These are phyloP conservation scores for Globisporangium iwayamae DNA, from an alignment of 352 stramenopile species.

Conservation along the genomic window DNA sequence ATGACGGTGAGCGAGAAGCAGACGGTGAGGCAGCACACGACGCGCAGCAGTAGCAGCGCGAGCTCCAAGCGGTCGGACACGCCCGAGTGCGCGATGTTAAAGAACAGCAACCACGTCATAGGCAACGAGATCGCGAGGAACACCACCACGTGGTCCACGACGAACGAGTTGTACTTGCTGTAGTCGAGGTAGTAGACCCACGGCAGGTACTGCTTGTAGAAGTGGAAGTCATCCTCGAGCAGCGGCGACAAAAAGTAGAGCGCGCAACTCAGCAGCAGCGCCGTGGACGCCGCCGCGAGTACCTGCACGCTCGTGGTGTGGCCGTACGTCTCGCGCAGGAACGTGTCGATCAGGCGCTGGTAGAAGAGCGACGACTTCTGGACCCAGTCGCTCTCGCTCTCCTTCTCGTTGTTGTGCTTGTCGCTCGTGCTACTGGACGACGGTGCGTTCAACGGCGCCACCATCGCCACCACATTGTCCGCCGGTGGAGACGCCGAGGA, in stretches of 20 bases:
- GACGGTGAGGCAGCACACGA: conserved; percentile 62
- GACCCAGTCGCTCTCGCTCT: conserved; percentile 13
- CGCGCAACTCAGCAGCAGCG: conserved; percentile 43
- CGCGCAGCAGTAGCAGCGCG: conserved; percentile 50
- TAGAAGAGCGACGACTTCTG: conserved; percentile 15
- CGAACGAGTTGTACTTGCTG: conserved; percentile 67
- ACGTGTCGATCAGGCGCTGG: conserved; percentile 30
- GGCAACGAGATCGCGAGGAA: conserved; percentile 60
- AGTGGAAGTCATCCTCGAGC: conserved; percentile 46
- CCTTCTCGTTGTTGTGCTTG: not conserved
- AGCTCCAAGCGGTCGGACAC: conserved; percentile 44
- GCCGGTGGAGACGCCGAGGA: not conserved
- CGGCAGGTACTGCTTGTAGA: conserved; percentile 49
- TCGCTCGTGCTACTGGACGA: not conserved
- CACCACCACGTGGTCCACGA: conserved; percentile 67
- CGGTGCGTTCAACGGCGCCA: not conserved
- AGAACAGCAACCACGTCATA: conserved; percentile 55
- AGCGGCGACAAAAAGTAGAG: conserved; percentile 55
- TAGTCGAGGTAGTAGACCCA: conserved; percentile 57
- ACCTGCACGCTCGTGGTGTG: conserved; percentile 53
- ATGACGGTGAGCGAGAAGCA: conserved; percentile 71
- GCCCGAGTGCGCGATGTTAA: conserved; percentile 64
- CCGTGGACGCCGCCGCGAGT: conserved; percentile 39
- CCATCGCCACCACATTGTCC: not conserved
- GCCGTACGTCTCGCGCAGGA: conserved; percentile 56